These are phyloP conservation scores for Rosellinia necatrix DNA, from an alignment of 2,329 filamentous ascomycete genomes.

Conservation along the genomic window DNA sequence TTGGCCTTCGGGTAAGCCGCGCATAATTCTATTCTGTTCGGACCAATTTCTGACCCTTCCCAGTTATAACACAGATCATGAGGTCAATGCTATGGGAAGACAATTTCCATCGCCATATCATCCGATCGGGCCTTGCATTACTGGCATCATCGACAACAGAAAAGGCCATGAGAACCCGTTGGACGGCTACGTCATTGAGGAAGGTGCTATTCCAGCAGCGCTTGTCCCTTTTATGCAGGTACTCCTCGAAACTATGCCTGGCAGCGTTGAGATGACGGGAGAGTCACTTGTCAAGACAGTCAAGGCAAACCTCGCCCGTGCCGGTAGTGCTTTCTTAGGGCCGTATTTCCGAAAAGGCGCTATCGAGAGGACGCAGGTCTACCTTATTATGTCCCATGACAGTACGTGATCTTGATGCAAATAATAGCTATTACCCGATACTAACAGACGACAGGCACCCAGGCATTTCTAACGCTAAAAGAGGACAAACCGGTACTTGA, in stretches of 20 bases:
- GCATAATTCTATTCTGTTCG: not conserved
- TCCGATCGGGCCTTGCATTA: constrained; percentile 66
- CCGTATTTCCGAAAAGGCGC: constrained; percentile 61
- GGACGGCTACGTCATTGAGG: constrained; percentile 67
- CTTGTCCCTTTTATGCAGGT: constrained; percentile 60
- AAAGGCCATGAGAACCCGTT: constrained; percentile 56
- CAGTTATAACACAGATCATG: constrained; percentile 63
- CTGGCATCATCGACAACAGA: constrained; percentile 64
- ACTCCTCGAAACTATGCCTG: constrained; percentile 60
- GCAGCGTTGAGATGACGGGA: constrained; percentile 46
- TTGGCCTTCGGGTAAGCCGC: constrained; percentile 60
- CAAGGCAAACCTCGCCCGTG: constrained; percentile 52
- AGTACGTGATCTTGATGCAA: constrained; percentile 43
- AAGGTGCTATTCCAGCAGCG: constrained; percentile 64
- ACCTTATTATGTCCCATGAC: constrained; percentile 70
- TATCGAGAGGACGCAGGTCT: constrained; percentile 64
- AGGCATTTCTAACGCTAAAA: constrained; percentile 62
- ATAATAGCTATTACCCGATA: not conserved
- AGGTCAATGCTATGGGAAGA: constrained; percentile 61
- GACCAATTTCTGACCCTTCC: constrained; percentile 25
- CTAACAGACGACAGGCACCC: constrained; percentile 49
- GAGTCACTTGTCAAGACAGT: constrained; percentile 48
- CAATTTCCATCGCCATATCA: constrained; percentile 53
- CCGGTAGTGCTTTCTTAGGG: constrained; percentile 60
- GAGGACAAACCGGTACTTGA: constrained; percentile 64